Base-by-base conservation (phyloP, 805 yeast genomes). In the Starmera dryadoides region DNA sequence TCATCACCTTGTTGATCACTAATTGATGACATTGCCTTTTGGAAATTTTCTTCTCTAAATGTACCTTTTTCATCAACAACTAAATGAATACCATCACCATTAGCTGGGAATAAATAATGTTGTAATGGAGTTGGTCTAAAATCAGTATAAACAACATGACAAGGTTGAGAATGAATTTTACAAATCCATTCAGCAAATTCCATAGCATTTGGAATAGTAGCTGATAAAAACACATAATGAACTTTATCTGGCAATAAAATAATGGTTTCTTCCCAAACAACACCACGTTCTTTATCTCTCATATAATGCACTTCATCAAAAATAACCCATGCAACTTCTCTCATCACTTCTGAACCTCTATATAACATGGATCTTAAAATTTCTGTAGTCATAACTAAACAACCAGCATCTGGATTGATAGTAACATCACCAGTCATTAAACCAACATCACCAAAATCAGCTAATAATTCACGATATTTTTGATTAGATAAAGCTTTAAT, bases 391-490 rank as follows among this genome's bases (percentile, higher is more conserved):
- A 93, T 93, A 37, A 93, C 97, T 48, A 93, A 69, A 69, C 99
- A 93, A 33, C 95, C 91, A 4, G 98, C 99, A 52, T 91, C 97
- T 4, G 98, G 98, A 54, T 93, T 93, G 48, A 93, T 93, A 20
- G 97, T 91, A 34, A 93, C 96, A 72, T 93, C 99, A 61, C 99
- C 99, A 11, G 99, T 93, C 95, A 93, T 93, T 44, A 93, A 73
- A 37, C 99, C 99, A 23, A 93, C 98, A 59, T 93, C 98, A 18
- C 93, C 91, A 68, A 93, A 86, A 54, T 89, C 95, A 2, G 95
- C 95, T 41, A 81, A 69, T 49, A 93, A 69, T 60, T 89, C 98
- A 65, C 98, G 76, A 56, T 86, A 89, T 56, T 89, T 89, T 63
- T 89, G 98, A 60, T 89, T 89, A 52, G 95, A 85, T 60, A 89